These are phyloP conservation scores for Rhizophagus clarus DNA, from an alignment of 192 early-diverging fungal species.

Conservation along the genomic window DNA sequence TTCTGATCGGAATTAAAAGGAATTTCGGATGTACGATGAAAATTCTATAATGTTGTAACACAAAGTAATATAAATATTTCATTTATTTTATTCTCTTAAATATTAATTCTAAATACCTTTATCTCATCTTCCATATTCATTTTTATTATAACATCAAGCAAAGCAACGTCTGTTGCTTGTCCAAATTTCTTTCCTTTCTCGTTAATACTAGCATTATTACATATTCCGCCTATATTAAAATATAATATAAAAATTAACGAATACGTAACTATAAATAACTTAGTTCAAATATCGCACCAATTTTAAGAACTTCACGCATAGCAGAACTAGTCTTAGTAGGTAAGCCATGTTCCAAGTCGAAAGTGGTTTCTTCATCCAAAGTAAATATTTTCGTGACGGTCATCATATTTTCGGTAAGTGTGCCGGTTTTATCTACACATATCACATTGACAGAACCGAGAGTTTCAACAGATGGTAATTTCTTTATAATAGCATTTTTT, in stretches of 20 bases:
- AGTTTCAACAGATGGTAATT: conserved; percentile 92
- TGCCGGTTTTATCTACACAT: conserved; percentile 98
- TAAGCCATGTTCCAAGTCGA: conserved; percentile 53
- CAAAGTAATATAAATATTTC: neutral
- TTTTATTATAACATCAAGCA: conserved; percentile 69
- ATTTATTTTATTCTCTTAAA: neutral
- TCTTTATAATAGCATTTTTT: conserved; percentile 91
- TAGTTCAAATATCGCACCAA: conserved; percentile 47
- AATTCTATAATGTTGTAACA: conserved; percentile 37
- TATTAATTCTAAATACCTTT: conserved; percentile 45
- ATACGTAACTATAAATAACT: conserved; percentile 27
- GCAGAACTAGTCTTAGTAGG: conserved; percentile 37
- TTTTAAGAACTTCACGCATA: conserved; percentile 50
- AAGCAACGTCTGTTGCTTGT: conserved; percentile 93
- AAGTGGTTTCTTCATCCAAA: conserved; percentile 46
- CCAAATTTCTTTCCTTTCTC: conserved; percentile 78
- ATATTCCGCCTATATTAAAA: conserved; percentile 72
- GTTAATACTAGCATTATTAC: conserved; percentile 86
- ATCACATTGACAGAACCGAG: conserved; percentile 93
- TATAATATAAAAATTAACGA: conserved; percentile 44
- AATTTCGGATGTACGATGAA: conserved; percentile 68
- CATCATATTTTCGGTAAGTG: conserved; percentile 95
- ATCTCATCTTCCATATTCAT: conserved; percentile 75
- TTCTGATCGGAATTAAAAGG: conserved; percentile 96
- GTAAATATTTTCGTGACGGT: conserved; percentile 86